Base-by-base conservation (phyloP, 495 filamentous ascomycete genomes). In the Lentithecium fluviatile region DNA sequence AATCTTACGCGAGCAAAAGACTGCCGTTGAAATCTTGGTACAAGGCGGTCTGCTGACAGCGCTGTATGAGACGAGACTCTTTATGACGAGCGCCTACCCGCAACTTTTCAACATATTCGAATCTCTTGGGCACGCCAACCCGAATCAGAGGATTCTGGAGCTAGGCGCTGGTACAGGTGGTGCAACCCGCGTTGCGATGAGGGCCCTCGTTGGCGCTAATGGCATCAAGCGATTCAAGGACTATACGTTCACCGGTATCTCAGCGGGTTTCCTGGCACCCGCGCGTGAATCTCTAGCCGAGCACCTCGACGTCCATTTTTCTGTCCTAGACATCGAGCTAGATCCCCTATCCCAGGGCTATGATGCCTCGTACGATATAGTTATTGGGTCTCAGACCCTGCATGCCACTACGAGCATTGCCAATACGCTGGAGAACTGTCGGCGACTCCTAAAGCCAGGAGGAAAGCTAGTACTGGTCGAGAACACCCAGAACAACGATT, bases 171-270 rank as follows among this genome's bases (percentile, higher is more conserved):
- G 62, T 12, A 52, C 47, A 2, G 61, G 56, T 13, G 49, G 50
- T 17, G 40, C 62, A 21, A 56, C 56, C 1, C 13, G 25, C 4
- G 5, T 32, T n/a, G n/a, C n/a, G n/a, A n/a, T n/a, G n/a, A n/a
- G n/a, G n/a, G n/a, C n/a, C n/a, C n/a, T n/a, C n/a, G n/a, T n/a
- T n/a, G n/a, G n/a, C n/a, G n/a, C n/a, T n/a, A n/a, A n/a, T n/a
- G n/a, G n/a, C n/a, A n/a, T n/a, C n/a, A n/a, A n/a, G n/a, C n/a
- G n/a, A n/a, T n/a, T n/a, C n/a, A n/a, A n/a, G n/a, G n/a, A n/a
- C n/a, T 66, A 66, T 48, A 36, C 25, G 7, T 52, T 66, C n/a
- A 66, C 58, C 6, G 63, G 62, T 37, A 19, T 62, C 19, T 62
- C 58, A 13, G 1, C 43, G 8, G 51, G 1, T 19, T 56, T 61